A percentile compares a stretch with the other conserved stretches of the same genome.
Evolutionary conservation across 495 filamentous ascomycete genomes (phyloP).

Genomic region (Recurvomyces mirabilis): DNA sequence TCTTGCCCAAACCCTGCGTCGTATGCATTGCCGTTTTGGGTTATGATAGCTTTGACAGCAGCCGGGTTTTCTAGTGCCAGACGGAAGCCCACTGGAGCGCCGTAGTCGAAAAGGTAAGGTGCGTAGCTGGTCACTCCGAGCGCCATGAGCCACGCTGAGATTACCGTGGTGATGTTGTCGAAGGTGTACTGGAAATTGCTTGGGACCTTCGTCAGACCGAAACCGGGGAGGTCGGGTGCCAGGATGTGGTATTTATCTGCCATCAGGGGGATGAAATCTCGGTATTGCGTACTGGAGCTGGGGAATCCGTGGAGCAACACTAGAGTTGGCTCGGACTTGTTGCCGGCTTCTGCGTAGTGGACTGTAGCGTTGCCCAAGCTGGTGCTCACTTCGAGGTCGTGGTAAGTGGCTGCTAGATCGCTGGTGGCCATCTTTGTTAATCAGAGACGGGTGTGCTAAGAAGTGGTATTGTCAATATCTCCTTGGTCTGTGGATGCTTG

Average conservation of each 20-base stretch:
- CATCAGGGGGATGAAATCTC: constrained; percentile 50
- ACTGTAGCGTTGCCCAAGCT: constrained; percentile 27
- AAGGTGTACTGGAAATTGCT: constrained; percentile 39
- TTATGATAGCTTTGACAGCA: constrained; percentile 43
- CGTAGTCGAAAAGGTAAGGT: constrained; percentile 59
- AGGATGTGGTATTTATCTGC: constrained; percentile 42
- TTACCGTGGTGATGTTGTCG: constrained; percentile 36
- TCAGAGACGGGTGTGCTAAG: too few species aligned
- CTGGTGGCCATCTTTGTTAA: too few species aligned
- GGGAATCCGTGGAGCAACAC: constrained; percentile 57
- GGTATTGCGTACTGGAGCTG: constrained; percentile 50
- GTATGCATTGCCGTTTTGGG: constrained; percentile 58
- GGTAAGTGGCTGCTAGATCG: too few species aligned
- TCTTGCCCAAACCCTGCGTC: constrained; percentile 41
- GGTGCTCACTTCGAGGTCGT: neutral
- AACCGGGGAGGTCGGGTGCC: constrained; percentile 52
- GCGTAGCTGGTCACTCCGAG: constrained; percentile 39
- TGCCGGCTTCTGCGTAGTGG: constrained; percentile 46
- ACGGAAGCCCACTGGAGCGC: constrained; percentile 46
- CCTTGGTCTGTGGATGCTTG: too few species aligned
- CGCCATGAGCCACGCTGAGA: constrained; percentile 38
- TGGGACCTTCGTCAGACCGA: constrained; percentile 45
- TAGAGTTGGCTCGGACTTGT: constrained; percentile 34
- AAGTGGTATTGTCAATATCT: too few species aligned
- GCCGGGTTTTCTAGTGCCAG: constrained; percentile 41